These are phyloP conservation scores for Aspergillus sergii DNA, from an alignment of 2,329 filamentous ascomycete species.

Conservation along the genomic window DNA sequence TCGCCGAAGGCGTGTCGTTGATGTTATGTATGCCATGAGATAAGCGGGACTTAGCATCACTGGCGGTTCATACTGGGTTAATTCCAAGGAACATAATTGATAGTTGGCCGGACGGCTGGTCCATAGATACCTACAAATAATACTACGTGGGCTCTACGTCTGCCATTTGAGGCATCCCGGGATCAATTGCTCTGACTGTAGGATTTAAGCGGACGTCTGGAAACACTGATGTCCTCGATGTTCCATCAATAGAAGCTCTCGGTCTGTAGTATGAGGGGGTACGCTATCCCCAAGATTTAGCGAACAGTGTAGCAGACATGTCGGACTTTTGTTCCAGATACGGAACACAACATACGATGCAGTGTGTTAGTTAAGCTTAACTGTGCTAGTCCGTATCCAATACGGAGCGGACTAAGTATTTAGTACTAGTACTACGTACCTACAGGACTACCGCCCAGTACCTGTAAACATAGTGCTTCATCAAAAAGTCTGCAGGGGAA, in stretches of 20 bases:
- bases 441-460: no score
- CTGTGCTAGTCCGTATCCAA: background rate
- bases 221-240: background rate
- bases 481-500: background rate
- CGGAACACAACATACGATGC: background rate
- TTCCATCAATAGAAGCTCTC: no score
- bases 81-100: slow-evolving; percentile 23
- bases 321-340: background rate
- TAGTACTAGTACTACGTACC: no score
- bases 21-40: slow-evolving; percentile 21
- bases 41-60: slow-evolving; percentile 24
- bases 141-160: slow-evolving; percentile 15
- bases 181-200: background rate
- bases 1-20: slow-evolving; percentile 6
- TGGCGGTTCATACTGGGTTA: slow-evolving; percentile 19
- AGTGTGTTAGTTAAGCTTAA: background rate
- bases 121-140: slow-evolving; percentile 10
- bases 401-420: no score
- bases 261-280: no score
- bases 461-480: no score
- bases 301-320: background rate
- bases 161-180: background rate
- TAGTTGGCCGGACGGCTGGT: slow-evolving; percentile 16
- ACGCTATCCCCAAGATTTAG: background rate
- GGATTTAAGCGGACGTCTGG: background rate